Evolutionary conservation across 768 basidiomycete genomes (phyloP).

Genomic region (Nevesoporus exiguus): DNA sequence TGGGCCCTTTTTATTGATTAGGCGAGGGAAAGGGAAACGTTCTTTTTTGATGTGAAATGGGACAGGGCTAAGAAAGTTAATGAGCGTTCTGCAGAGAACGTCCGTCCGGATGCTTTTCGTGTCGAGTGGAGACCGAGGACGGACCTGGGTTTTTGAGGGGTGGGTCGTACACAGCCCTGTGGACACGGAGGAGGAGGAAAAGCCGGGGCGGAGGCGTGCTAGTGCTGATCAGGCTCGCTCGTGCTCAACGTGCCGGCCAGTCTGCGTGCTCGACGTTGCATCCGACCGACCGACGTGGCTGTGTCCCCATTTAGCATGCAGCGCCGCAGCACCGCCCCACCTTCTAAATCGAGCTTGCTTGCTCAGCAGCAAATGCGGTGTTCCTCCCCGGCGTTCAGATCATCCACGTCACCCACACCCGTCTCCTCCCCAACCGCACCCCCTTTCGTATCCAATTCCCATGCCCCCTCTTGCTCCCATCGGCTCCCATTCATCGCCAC

Average conservation of each 20-base stretch:
- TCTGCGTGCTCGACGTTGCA: constrained; percentile 28
- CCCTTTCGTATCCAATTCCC: not conserved
- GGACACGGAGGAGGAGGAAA: constrained; percentile 7
- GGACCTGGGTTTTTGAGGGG: constrained; percentile 18
- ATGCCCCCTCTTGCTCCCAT: constrained; percentile 3
- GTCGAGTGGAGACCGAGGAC: constrained; percentile 10
- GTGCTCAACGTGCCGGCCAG: constrained; percentile 3
- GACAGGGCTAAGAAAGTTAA: constrained; percentile 23
- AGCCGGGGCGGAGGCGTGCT: constrained; percentile 9
- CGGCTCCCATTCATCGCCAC: not conserved
- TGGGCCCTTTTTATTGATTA: constrained; percentile 36
- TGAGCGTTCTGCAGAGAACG: constrained; percentile 30
- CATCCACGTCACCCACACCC: constrained; percentile 5
- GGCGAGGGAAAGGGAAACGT: constrained; percentile 33
- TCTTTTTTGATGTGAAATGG: constrained; percentile 34
- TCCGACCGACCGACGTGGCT: constrained; percentile 34
- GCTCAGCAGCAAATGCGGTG: constrained; percentile 25
- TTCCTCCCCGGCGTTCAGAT: constrained; percentile 11
- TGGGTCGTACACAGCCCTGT: constrained; percentile 17
- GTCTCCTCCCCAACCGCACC: not conserved
- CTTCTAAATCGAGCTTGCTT: constrained; percentile 13
- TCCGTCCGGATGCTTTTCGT: constrained; percentile 16
- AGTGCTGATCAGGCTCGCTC: constrained; percentile 10
- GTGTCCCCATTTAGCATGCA: constrained; percentile 33
- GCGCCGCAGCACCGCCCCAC: constrained; percentile 35